Conservation (phyloP, 75 land plant genomes). For the Pinus tabuliformis region DNA sequence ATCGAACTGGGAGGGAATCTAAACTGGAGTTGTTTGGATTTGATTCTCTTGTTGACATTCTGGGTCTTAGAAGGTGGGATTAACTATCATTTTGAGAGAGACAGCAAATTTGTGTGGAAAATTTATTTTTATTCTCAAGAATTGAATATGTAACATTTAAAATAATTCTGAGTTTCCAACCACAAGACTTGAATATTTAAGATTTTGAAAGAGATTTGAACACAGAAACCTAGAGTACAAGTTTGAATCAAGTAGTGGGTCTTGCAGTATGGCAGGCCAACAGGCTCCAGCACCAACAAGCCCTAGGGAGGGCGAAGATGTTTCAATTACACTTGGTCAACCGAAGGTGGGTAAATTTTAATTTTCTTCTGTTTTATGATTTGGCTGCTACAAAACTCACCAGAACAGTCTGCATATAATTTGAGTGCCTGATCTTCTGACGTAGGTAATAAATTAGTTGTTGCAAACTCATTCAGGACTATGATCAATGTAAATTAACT, state of each 20-base stretch:
- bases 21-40: conserved; percentile 94
- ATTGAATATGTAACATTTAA: background rate
- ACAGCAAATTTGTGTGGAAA: background rate
- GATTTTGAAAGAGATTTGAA: background rate
- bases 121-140: no score
- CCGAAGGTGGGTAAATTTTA: conserved; percentile 53
- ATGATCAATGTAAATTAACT: background rate
- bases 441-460: background rate
- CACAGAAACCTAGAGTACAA: background rate
- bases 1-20: conserved; percentile 63
- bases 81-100: background rate
- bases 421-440: background rate
- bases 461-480: background rate
- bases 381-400: background rate
- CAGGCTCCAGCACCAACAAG: conserved; percentile 61
- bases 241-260: background rate
- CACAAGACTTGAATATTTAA: no score
- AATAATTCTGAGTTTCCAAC: background rate
- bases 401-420: background rate
- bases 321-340: conserved; percentile 67
- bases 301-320: conserved; percentile 82
- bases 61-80: conserved; percentile 83
- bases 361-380: background rate
- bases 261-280: conserved; percentile 91
- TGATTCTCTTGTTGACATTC: conserved; percentile 92